Percentiles rank a stretch among this genome's conserved stretches.
phyloP scores from a whole-genome alignment of 2,329 filamentous ascomycete species.

The Raffaelea arxii region DNA sequence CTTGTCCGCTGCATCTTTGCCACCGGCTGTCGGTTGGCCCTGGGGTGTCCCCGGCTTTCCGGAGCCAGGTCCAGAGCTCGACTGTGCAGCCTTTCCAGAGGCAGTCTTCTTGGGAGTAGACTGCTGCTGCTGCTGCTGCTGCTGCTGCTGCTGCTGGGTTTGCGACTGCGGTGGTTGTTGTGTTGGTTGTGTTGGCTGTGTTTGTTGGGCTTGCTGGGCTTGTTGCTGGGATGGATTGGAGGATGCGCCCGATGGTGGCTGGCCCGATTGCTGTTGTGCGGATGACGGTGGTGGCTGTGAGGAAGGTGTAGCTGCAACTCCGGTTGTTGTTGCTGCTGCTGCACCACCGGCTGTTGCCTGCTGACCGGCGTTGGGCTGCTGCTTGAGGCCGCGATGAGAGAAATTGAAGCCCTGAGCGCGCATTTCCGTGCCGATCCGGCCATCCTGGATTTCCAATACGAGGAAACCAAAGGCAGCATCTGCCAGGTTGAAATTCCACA shows the following conservation, averaged over 20 bases:
- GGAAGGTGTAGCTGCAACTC: conserved; percentile 27
- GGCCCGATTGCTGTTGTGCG: conserved; percentile 15
- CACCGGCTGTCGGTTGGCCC: conserved; percentile 31
- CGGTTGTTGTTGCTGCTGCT: not conserved
- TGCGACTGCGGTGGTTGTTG: conserved; percentile 10
- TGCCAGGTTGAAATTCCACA: conserved; percentile 99
- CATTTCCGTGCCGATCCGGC: conserved; percentile 97
- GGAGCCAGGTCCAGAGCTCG: conserved; percentile 21
- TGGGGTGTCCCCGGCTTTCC: conserved; percentile 37
- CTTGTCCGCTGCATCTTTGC: conserved; percentile 53
- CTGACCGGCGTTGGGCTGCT: conserved; percentile 33
- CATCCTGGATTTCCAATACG: conserved; percentile 88
- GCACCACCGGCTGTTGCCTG: too few species aligned
- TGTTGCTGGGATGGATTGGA: conserved; percentile 4
- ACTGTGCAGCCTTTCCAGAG: conserved; percentile 28
- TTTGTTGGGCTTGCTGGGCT: not conserved
- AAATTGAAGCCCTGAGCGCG: conserved; percentile 98
- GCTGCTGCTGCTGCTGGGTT: conserved; percentile 26
- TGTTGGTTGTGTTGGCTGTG: not conserved
- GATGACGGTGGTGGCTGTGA: conserved; percentile 19
- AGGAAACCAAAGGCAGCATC: conserved; percentile 96
- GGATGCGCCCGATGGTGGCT: too few species aligned
- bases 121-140: conserved; percentile 25
- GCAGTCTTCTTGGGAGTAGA: not conserved
- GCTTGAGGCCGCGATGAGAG: conserved; percentile 84